These are phyloP conservation scores for Gremmenia infestans DNA, from an alignment of 2,329 filamentous ascomycete genomes.

Conservation along the genomic window DNA sequence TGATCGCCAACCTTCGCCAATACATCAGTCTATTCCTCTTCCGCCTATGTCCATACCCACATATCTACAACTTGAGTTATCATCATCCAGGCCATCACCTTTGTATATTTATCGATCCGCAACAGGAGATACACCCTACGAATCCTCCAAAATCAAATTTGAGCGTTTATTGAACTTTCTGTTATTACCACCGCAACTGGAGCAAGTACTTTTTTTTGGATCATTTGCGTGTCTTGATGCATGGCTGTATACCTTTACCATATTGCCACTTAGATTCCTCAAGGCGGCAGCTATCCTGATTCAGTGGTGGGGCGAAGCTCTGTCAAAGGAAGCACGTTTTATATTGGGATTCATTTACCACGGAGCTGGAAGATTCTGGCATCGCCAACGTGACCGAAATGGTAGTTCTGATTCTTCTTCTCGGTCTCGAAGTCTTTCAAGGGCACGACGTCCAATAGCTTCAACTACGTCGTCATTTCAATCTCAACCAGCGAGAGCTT, in stretches of 20 bases:
- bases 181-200: slow-evolving; percentile 73
- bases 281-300: slow-evolving; percentile 73
- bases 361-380: slow-evolving; percentile 76
- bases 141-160: slow-evolving; percentile 87
- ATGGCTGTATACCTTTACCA: slow-evolving; percentile 96
- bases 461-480: slow-evolving; percentile 26
- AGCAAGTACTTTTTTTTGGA: slow-evolving; percentile 82
- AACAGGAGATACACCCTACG: slow-evolving; percentile 65
- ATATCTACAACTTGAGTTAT: slow-evolving; percentile 59
- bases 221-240: slow-evolving; percentile 88
- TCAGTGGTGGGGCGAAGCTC: slow-evolving; percentile 71
- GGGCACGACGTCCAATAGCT: slow-evolving; percentile 19
- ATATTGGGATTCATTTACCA: slow-evolving; percentile 72
- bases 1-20: slow-evolving; percentile 27
- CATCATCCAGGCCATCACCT: slow-evolving; percentile 56
- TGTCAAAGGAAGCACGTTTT: slow-evolving; percentile 67
- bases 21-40: slow-evolving; percentile 52
- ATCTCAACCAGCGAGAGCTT: slow-evolving; percentile 15
- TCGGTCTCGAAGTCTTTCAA: slow-evolving; percentile 27
- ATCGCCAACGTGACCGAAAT: slow-evolving; percentile 44
- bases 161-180: slow-evolving; percentile 88
- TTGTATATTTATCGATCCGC: slow-evolving; percentile 61
- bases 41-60: slow-evolving; percentile 64
- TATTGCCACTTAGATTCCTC: slow-evolving; percentile 81
- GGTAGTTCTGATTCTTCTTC: slow-evolving; percentile 28